A percentile compares a stretch with the other conserved stretches of the same genome.
phyloP scores from a whole-genome alignment of 352 stramenopile genomes.

The Discostella stelligera region DNA sequence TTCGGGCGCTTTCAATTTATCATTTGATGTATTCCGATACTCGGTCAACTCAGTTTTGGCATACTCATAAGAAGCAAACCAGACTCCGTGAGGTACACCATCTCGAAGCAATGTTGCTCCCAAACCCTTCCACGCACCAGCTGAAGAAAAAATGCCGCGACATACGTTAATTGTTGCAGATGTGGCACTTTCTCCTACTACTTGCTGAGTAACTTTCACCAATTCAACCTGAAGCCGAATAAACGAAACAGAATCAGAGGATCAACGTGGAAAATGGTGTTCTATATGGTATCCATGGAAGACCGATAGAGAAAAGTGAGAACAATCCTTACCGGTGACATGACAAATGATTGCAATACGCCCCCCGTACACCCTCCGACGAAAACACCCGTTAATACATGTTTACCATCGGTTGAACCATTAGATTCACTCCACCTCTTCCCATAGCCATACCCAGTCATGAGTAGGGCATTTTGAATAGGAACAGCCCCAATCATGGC shows the following conservation, averaged over 20 bases:
- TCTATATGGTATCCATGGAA: background rate
- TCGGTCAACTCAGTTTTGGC: conserved; percentile 56
- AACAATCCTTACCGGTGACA: conserved; percentile 58
- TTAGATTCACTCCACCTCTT: conserved; percentile 56
- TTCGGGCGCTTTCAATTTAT: conserved; percentile 4
- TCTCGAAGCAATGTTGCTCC: conserved; percentile 71
- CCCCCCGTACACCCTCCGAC: conserved; percentile 73
- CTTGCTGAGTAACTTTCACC: conserved; percentile 76
- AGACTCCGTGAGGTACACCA: conserved; percentile 75
- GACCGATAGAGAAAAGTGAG: background rate
- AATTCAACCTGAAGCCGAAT: conserved; percentile 55
- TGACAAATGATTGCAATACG: conserved; percentile 78
- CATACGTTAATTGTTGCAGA: conserved; percentile 24
- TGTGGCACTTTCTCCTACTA: conserved; percentile 31
- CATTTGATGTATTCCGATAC: background rate
- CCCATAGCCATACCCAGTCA: conserved; percentile 78
- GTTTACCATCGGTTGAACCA: conserved; percentile 14
- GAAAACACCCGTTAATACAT: conserved; percentile 63
- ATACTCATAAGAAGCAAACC: conserved; percentile 77
- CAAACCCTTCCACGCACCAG: conserved; percentile 59
- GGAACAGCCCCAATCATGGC: conserved; percentile 78
- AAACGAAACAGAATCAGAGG: background rate
- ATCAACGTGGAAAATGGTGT: background rate
- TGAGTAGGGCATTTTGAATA: conserved; percentile 79
- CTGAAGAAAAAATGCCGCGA: conserved; percentile 18